Evolutionary conservation across 1,284 basidiomycete genomes (phyloP).

Genomic region (Sphaerobolus stellatus): DNA sequence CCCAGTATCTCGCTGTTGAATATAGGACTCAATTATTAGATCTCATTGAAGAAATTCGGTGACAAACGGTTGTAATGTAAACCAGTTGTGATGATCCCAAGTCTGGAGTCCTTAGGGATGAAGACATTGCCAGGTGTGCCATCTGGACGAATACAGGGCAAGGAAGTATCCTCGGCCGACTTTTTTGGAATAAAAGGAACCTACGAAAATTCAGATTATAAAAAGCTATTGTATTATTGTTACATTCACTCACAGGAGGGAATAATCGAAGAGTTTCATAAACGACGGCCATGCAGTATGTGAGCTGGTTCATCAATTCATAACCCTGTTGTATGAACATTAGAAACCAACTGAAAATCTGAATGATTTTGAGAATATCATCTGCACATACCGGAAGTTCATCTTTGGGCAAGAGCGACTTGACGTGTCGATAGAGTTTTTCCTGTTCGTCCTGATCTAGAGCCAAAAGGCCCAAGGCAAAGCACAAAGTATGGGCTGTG

Average conservation of each 20-base stretch:
- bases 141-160: conserved; percentile 29
- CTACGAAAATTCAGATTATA: conserved; percentile 24
- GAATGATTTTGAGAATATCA: neutral
- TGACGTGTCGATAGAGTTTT: conserved; percentile 53
- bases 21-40: neutral
- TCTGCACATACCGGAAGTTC: conserved; percentile 37
- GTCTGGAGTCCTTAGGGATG: conserved; percentile 43
- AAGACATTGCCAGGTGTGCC: conserved; percentile 41
- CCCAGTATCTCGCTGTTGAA: conserved; percentile 49
- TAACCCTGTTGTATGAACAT: conserved; percentile 1
- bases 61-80: conserved; percentile 47
- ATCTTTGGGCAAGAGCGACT: conserved; percentile 40
- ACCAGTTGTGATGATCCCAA: conserved; percentile 43
- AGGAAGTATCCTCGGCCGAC: conserved; percentile 44
- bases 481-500: conserved; percentile 55
- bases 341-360: neutral
- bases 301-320: conserved; percentile 27
- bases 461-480: conserved; percentile 51
- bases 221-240: neutral
- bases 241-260: conserved; percentile 46
- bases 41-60: neutral
- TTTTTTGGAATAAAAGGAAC: conserved; percentile 48
- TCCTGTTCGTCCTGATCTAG: conserved; percentile 65
- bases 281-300: conserved; percentile 48
- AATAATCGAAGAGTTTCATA: conserved; percentile 62